These are phyloP conservation scores for Yamadazyma paraphyllophila DNA, from an alignment of 805 yeast species.

Conservation along the genomic window DNA sequence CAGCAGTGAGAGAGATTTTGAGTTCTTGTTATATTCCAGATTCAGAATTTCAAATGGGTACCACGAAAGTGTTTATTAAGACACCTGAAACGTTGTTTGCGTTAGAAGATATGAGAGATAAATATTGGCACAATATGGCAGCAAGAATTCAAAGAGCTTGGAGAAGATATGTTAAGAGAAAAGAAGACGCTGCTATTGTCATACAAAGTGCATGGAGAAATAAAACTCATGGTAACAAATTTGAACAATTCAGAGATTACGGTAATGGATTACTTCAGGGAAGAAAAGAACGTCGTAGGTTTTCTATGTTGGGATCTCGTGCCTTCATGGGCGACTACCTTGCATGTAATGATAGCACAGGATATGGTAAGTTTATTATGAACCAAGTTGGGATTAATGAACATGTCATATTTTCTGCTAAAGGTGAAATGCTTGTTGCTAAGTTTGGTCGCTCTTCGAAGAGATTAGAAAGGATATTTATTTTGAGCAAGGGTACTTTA, in stretches of 20 bases:
- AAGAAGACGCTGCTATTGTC: constrained; percentile 80
- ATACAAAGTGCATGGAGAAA: constrained; percentile 84
- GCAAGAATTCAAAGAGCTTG: constrained; percentile 96
- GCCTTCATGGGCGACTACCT: constrained; percentile 94
- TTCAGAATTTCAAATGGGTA: constrained; percentile 87
- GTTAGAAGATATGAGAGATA: constrained; percentile 92
- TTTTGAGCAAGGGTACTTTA: constrained; percentile 61
- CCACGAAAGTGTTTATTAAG: constrained; percentile 88
- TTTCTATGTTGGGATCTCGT: constrained; percentile 84
- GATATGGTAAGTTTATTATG: constrained; percentile 72
- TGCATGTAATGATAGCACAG: constrained; percentile 69
- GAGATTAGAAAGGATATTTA: constrained; percentile 67
- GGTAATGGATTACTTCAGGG: constrained; percentile 71
- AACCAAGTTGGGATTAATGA: constrained; percentile 70
- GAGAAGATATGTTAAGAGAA: constrained; percentile 76
- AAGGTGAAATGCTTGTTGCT: constrained; percentile 77
- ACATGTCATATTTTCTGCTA: constrained; percentile 68
- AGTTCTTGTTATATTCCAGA: constrained; percentile 64
- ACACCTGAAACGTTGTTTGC: constrained; percentile 97
- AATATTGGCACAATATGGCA: constrained; percentile 98
- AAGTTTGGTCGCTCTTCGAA: constrained; percentile 92
- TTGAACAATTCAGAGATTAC: constrained; percentile 78
- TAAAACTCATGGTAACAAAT: constrained; percentile 75
- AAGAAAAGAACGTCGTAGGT: constrained; percentile 84
- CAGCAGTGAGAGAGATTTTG: constrained; percentile 52